Evolutionary conservation across 1,139 yeast genomes (phyloP), one percentile per base, ranked within the genome.

Genomic region (Yamadazyma sp.): DNA sequence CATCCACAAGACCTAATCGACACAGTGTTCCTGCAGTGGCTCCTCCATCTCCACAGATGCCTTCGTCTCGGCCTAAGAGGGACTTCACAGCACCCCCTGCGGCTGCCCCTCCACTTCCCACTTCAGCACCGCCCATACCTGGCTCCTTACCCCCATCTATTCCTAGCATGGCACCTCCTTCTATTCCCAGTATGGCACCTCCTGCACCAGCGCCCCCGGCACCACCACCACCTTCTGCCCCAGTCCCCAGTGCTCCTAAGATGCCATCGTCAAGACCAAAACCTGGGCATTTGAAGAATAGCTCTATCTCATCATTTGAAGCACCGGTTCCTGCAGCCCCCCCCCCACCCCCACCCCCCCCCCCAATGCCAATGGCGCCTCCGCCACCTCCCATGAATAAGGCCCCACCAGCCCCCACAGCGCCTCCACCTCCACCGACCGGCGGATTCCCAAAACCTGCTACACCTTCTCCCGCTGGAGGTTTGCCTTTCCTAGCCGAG

Each of bases 401-500:
- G 12, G 44, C 51, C 2, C 43, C 51, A 12, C 42, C 53, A 3
- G 38, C 53, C 5, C 54, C 59, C 15, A 52, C 53, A 18, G 40
- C 53, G n/a, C 50, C 57, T 13, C 42, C 55, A 14, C 42, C 47
- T 14, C 34, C 45, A 13, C 39, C 46, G 7, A 31, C 46, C 6
- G 35, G 50, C n/a, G 11, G 11, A n/a, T n/a, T n/a, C 10, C 48
- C 41, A 15, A 35, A 6, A 7, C 30, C 50, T 12, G 14, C 42
- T 11, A 22, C 56, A 15, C 49, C 67, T 4, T 27, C 50, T 9
- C 41, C 54, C 20, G 48, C 61, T 2, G 39, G 51, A 10, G 67
- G 63, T 0, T 52, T 70, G 17, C 75, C 76, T 2, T 70, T 70
- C 45, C 60, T 70, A 24, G 68, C 70, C 2, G 63, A 70, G 43